Evolutionary conservation across 2,329 filamentous ascomycete genomes (phyloP), one percentile per base, ranked within the genome.

Genomic region (Macrophomina pseudophaseolina): DNA sequence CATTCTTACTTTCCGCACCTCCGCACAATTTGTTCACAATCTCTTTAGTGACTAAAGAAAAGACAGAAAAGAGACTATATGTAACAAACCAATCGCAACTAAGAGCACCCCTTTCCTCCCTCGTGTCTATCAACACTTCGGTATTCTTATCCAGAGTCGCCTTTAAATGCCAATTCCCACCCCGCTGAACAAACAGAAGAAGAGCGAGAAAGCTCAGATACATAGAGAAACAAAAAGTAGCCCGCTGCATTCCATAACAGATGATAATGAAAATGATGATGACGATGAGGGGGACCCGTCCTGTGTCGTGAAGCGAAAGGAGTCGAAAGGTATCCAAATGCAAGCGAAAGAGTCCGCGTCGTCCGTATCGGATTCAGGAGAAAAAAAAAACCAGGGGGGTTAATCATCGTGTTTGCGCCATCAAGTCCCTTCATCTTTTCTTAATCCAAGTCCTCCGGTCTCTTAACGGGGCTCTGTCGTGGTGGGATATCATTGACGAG

Each of bases 361-460:
- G 35, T 62, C 58, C 58, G 58, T 62, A 16, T 59, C 40, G 40
- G 33, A 46, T 46, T 38, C 44, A 23, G 23, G 23, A 23, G 9
- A 28, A 62, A 48, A 60, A 49, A 18, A n/a, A 38, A 49, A 12
- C 28, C 30, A 35, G 16, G 2, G 2, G 4, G 42, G 7, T 16
- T 62, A 18, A 59, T 32, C 7, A 18, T 59, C 54, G 40, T 46
- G n/a, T 30, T 51, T 59, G 58, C 58, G 58, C 58, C 58, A 48
- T 49, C 16, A n/a, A 11, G 11, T 62, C n/a, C 46, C 23, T 42
- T 14, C 48, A 4, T 12, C 30, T 18, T 40, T 28, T 62, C 23
- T 64, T 75, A 80, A 65, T 82, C 80, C 66, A 82, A 64, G 74
- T 83, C 77, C 67, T 82, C 80, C 5, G 80, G 80, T 66, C 81